Evolutionary conservation across 2,329 filamentous ascomycete genomes (phyloP), one percentile per base, ranked within the genome.

Genomic region (Ascochyta viciae-villosae): DNA sequence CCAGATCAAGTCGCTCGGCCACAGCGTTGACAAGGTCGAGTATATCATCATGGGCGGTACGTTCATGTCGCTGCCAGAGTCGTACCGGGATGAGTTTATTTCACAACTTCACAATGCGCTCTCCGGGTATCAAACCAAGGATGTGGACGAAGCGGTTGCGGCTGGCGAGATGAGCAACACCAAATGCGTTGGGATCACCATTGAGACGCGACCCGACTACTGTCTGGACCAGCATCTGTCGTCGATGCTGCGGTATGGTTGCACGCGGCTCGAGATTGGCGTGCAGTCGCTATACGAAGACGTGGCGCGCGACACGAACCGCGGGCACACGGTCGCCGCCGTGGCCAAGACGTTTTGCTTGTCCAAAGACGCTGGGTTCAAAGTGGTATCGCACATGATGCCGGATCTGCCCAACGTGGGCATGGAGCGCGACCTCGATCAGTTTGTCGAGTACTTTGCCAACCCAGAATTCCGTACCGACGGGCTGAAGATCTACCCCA

Each of bases 41-140:
- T 99, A 98, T 77, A 99, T 99, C 73, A 96, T 99, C 74, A 99
- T 99, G 95, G 95, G 95, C 57, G 95, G 95, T 64, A 99, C 95
- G 0, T 99, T 99, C 78, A 99, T 99, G 96, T 98, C 94, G 3
- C 79, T 99, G 24, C 85, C 94, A 8, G 88, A 92, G 68, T 87
- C 89, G 23, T 99, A 99, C 76, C 84, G 95, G 26, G 91, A 99
- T 59, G 87, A 91, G 53, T 99, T 99, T 70, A 96, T 99, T 57
- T 89, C 92, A 1, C 94, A 97, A 72, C 83, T 99, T 46, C 95
- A 99, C 79, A 99, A 99, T 73, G 95, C 95, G 1, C 85, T 99
- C 7, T 97, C 92, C 64, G 95, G 95, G 7, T 99, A 99, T 74
- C 92, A 96, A 70, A 96, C 93, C 0, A 89, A 88, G 38, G 91